Base-by-base conservation (phyloP, 257 asterid genomes). In the Capsicum chinense region DNA sequence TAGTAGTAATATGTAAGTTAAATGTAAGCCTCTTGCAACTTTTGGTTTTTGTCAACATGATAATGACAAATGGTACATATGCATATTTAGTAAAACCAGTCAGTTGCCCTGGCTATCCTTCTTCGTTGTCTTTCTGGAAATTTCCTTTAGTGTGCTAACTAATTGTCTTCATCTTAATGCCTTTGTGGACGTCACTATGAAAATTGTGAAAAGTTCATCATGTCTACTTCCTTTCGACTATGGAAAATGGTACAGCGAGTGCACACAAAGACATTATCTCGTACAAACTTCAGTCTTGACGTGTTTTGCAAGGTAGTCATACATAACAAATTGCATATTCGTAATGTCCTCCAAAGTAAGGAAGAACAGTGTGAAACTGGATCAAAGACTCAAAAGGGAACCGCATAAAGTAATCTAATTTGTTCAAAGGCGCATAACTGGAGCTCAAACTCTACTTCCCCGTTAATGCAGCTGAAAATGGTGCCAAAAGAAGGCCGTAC, bases 161-260 rank as follows among this genome's bases (percentile, higher is more conserved):
- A 48, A 13, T 11, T 19, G 19, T 6, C 48, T 9, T 73, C 80
- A 73, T 48, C 60, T 12, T 19, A 26, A 48, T 73, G 44, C 80
- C 60, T 73, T 48, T 4, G 60, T 5, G 39, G 58, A n/a, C 0
- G 0, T 21, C 6, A 21, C 81, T 52, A 21, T 52, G 21, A 50
- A 52, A 21, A 50, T 50, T 52, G 63, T 13, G 63, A 76, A 73
- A 52, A 76, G 63, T 52, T 76, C 81, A 52, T 52, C 81, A 76
- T 21, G 3, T 76, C 63, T 52, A 52, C 21, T 26, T 76, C 44
- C 1, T 26, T 52, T 54, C 63, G 13, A 76, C 15, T 52, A 52
- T 21, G 26, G 8, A 76, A 7, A 54, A 52, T 21, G 44, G 80
- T 74, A 1, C 12, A n/a, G 19, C 44, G 0, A 73, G 59, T 74